phyloP scores from a whole-genome alignment of 2,329 filamentous ascomycete species.

The Ceratocystis alfenasii region DNA sequence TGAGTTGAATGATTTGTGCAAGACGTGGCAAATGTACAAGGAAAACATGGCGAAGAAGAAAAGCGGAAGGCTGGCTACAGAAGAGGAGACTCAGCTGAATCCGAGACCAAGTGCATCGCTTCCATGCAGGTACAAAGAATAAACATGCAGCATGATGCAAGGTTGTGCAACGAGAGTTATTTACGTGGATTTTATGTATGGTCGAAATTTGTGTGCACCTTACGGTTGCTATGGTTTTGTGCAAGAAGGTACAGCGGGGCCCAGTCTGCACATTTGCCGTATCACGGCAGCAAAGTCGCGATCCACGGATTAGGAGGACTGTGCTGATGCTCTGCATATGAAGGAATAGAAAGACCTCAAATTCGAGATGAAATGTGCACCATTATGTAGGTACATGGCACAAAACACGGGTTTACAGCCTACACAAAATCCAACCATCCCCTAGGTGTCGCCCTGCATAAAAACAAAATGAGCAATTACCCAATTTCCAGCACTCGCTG shows the following conservation, averaged over 20 bases:
- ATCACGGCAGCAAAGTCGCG: slow-evolving; percentile 5
- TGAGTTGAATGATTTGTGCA: neutral
- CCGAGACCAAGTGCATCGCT: slow-evolving; percentile 7
- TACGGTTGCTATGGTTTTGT: slow-evolving; percentile 2
- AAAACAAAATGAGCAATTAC: slow-evolving; percentile 6
- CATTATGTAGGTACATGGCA: neutral
- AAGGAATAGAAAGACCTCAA: neutral
- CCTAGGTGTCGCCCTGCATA: neutral
- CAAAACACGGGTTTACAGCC: neutral
- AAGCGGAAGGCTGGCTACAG: neutral
- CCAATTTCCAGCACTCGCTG: neutral
- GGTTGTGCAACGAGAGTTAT: slow-evolving; percentile 1
- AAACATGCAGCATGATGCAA: neutral
- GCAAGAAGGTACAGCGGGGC: neutral
- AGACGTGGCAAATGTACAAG: neutral
- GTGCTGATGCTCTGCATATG: neutral
- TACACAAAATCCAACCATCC: neutral
- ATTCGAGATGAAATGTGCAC: neutral
- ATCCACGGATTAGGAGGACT: neutral
- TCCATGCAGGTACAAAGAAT: slow-evolving; percentile 4
- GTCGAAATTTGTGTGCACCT: neutral
- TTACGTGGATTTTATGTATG: neutral
- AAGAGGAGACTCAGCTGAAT: neutral
- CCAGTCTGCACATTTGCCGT: neutral
- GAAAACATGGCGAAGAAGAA: neutral